phyloP scores from a whole-genome alignment of 176 grass and related monocot genomes.

The Aegilops sharonensis region DNA sequence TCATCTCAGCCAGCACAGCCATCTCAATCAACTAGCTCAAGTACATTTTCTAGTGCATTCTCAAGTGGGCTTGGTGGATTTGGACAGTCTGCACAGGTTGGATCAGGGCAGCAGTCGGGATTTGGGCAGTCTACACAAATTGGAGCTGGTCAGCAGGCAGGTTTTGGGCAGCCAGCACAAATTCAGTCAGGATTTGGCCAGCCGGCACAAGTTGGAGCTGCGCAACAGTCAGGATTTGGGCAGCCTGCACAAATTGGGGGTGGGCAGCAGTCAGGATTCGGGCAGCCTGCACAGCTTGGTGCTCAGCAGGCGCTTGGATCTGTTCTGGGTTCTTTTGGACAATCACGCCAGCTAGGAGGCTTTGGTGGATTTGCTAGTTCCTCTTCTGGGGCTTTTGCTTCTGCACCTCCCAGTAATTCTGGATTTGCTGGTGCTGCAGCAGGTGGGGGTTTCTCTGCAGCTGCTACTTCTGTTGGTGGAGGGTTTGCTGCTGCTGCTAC shows the following conservation, averaged over 20 bases:
- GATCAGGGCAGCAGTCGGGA: conserved; percentile 54
- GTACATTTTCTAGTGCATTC: conserved; percentile 54
- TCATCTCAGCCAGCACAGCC: conserved; percentile 64
- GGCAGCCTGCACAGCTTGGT: conserved; percentile 69
- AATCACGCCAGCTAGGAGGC: conserved; percentile 85
- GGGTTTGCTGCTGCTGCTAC: conserved; percentile 47
- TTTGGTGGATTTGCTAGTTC: conserved; percentile 73
- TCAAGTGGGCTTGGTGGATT: conserved; percentile 80
- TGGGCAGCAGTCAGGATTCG: conserved; percentile 62
- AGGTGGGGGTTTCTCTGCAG: conserved; percentile 61
- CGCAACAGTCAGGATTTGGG: conserved; percentile 66
- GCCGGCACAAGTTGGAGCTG: conserved; percentile 52
- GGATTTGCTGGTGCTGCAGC: conserved; percentile 69
- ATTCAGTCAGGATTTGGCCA: conserved; percentile 76
- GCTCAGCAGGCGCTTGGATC: conserved; percentile 85
- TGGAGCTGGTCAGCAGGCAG: conserved; percentile 62
- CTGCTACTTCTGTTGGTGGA: conserved; percentile 38
- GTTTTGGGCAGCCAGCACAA: conserved; percentile 81
- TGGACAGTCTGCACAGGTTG: conserved; percentile 71
- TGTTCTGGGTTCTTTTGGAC: conserved; percentile 91
- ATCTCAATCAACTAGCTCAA: conserved; percentile 58
- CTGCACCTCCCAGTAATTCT: conserved; percentile 43
- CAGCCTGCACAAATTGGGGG: conserved; percentile 64
- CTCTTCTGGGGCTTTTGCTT: conserved; percentile 65
- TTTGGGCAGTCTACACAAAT: conserved; percentile 69